Evolutionary conservation across 2,329 filamentous ascomycete species (phyloP).

Genomic region (Cercospora sesami): DNA sequence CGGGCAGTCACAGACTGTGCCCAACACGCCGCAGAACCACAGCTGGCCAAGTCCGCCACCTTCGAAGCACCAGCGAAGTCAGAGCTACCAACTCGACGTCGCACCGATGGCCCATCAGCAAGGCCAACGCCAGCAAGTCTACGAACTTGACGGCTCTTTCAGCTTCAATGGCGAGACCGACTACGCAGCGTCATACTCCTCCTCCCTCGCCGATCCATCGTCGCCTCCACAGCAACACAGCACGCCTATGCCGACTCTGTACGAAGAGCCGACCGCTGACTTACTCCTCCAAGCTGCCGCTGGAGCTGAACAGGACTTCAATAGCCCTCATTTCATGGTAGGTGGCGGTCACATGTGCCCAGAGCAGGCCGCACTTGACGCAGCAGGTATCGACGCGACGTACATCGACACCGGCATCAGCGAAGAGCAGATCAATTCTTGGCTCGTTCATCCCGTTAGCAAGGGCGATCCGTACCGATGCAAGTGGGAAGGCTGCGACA

Average conservation of each 20-base stretch:
- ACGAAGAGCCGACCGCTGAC: conserved; percentile 36
- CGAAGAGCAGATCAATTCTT: conserved; percentile 66
- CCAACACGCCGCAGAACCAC: conserved; percentile 49
- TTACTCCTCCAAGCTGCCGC: conserved; percentile 35
- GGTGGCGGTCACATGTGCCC: conserved; percentile 37
- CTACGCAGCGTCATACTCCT: conserved; percentile 53
- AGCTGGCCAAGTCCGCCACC: conserved; percentile 40
- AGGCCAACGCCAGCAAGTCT: conserved; percentile 30
- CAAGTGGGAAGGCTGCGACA: conserved; percentile 69
- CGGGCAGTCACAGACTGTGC: conserved; percentile 50
- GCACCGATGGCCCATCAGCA: conserved; percentile 54
- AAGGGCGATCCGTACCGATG: conserved; percentile 50
- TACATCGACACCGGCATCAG: conserved; percentile 83
- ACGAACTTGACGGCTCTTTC: conserved; percentile 39
- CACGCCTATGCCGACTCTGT: conserved; percentile 42
- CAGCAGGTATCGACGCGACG: conserved; percentile 52
- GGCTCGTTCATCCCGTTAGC: conserved; percentile 50
- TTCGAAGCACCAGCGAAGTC: conserved; percentile 38
- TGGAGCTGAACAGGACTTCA: conserved; percentile 35
- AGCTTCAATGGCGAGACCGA: conserved; percentile 44
- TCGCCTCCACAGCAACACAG: conserved; percentile 44
- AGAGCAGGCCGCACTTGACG: conserved; percentile 48
- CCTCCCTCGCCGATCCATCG: conserved; percentile 49
- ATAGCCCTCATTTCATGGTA: conserved; percentile 36
- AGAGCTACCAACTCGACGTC: conserved; percentile 52